These are phyloP conservation scores for Cryptomeria japonica DNA, from an alignment of 75 land plant species.

Conservation along the genomic window DNA sequence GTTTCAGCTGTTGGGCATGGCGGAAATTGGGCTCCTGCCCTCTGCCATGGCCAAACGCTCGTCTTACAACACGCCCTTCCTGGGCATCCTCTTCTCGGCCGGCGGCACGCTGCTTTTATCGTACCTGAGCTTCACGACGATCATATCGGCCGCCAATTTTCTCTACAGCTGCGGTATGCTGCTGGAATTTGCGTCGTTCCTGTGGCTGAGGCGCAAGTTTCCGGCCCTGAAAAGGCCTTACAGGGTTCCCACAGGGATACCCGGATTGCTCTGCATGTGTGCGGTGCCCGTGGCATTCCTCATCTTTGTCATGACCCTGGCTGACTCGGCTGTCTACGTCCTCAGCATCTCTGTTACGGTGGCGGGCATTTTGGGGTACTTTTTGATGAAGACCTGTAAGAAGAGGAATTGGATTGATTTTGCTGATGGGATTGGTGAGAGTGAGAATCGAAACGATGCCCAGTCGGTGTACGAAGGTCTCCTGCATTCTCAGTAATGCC, in stretches of 20 bases:
- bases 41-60: conserved; percentile 31
- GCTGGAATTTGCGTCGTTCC: conserved; percentile 66
- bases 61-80: conserved; percentile 63
- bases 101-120: conserved; percentile 53
- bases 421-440: neutral
- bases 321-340: conserved; percentile 30
- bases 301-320: conserved; percentile 59
- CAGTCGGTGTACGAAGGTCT: neutral
- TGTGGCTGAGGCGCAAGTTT: conserved; percentile 60
- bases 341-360: conserved; percentile 20
- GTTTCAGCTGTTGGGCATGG: conserved; percentile 88
- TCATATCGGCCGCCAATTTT: conserved; percentile 62
- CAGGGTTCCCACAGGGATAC: conserved; percentile 44
- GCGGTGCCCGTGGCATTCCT: conserved; percentile 63
- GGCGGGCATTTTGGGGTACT: conserved; percentile 34
- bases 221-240: conserved; percentile 56
- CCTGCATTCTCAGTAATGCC: neutral
- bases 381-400: conserved; percentile 25
- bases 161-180: conserved; percentile 80
- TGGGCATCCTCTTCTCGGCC: conserved; percentile 62
- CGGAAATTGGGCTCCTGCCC: conserved; percentile 58
- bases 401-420: conserved; percentile 38
- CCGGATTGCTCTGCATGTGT: conserved; percentile 49
- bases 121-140: conserved; percentile 60
- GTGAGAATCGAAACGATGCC: neutral